Evolutionary conservation across 202 grass and related monocot genomes (phyloP).

Genomic region (Zizania palustris): DNA sequence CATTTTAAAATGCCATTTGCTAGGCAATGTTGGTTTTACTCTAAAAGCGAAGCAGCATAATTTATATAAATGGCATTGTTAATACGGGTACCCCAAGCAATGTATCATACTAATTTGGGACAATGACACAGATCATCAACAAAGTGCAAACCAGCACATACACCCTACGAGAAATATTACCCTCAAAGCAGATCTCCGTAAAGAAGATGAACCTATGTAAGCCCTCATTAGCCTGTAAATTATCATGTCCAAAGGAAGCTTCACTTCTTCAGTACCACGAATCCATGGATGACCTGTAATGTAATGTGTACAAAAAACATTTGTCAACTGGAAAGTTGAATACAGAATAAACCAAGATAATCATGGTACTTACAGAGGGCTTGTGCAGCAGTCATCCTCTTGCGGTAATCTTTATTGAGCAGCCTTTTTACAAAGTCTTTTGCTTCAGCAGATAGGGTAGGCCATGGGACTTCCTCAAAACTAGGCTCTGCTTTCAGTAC

Average conservation of each 20-base stretch:
- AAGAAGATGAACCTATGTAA: slow-evolving; percentile 88
- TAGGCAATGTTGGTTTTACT: slow-evolving; percentile 17
- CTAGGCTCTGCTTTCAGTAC: slow-evolving; percentile 85
- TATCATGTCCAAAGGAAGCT: slow-evolving; percentile 85
- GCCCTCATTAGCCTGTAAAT: slow-evolving; percentile 85
- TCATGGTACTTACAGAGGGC: slow-evolving; percentile 69
- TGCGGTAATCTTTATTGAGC: slow-evolving; percentile 95
- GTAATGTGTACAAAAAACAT: slow-evolving; percentile 31
- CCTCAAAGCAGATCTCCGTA: slow-evolving; percentile 81
- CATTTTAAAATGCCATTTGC: slow-evolving; percentile 19
- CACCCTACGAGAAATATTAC: slow-evolving; percentile 52
- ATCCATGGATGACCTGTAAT: slow-evolving; percentile 92
- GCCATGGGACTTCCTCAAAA: slow-evolving; percentile 92
- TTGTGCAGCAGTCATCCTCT: slow-evolving; percentile 91
- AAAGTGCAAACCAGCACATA: slow-evolving; percentile 14
- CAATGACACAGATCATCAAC: neutral
- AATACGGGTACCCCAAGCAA: neutral
- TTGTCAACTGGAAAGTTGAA: slow-evolving; percentile 5
- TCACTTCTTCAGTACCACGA: slow-evolving; percentile 60
- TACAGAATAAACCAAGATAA: slow-evolving; percentile 19
- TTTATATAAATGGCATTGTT: slow-evolving; percentile 13
- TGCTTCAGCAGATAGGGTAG: slow-evolving; percentile 66
- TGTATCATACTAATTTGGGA: slow-evolving; percentile 4
- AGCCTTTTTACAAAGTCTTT: slow-evolving; percentile 84
- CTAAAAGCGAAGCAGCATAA: slow-evolving; percentile 9